Conservation (phyloP, 2,329 filamentous ascomycete genomes). For the Trichoderma oligosporum region DNA sequence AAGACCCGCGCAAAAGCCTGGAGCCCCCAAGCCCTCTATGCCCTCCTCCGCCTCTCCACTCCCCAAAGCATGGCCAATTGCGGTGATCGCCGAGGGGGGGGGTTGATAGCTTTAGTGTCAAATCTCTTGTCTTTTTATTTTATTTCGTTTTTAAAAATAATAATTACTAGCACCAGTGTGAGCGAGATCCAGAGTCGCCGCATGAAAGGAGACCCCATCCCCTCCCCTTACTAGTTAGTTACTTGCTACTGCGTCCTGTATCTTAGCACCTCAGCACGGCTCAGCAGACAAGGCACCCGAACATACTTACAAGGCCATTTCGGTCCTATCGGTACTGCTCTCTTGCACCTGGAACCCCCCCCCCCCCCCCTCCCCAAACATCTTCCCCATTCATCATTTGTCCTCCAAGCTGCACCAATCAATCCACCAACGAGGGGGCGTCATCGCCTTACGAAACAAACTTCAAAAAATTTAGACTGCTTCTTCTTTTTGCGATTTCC, state of each 20-base stretch:
- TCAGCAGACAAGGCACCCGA: not conserved
- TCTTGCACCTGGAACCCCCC: slow-evolving; percentile 11
- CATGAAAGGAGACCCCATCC: not conserved
- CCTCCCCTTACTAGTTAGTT: not conserved
- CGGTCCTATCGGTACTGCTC: slow-evolving; percentile 18
- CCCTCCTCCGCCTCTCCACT: not conserved
- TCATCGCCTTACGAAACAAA: slow-evolving; percentile 2
- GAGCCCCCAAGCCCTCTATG: slow-evolving; percentile 1
- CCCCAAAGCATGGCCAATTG: not conserved
- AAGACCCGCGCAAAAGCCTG: no score
- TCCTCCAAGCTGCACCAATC: not conserved
- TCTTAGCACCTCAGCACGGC: not conserved
- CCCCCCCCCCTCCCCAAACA: no score
- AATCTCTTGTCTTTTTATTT: slow-evolving; percentile 2
- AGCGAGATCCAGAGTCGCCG: not conserved
- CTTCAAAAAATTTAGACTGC: not conserved
- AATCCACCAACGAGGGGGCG: slow-evolving; percentile 6
- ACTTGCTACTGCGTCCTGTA: not conserved
- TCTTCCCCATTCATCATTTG: not conserved
- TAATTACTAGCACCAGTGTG: not conserved
- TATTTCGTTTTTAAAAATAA: not conserved
- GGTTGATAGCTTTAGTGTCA: not conserved
- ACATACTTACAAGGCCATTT: not conserved
- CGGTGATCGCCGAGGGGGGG: not conserved
- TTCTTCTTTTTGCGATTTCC: not conserved